Conservation (phyloP, 805 yeast species). For the Cyberlindnera japonica region DNA sequence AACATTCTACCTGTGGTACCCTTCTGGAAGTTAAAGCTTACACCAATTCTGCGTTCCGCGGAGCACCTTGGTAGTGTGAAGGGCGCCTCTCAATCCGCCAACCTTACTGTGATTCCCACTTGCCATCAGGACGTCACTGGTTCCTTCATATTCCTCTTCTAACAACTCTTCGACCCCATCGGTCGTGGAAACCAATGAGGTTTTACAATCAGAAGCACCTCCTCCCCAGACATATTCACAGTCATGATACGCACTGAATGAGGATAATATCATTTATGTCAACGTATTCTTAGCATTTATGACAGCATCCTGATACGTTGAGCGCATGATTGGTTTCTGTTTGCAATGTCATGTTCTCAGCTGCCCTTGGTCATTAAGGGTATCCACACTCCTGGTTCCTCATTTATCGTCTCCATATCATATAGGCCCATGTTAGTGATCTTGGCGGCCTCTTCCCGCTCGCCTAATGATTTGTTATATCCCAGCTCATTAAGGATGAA, state of each 20-base stretch:
- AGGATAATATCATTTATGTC: constrained; percentile 54
- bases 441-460: constrained; percentile 55
- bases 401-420: constrained; percentile 34
- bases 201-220: constrained; percentile 73
- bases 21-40: too few relatives aligned
- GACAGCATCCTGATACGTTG: constrained; percentile 84
- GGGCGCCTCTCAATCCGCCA: constrained; percentile 53
- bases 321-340: constrained; percentile 64
- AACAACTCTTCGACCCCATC: constrained; percentile 58
- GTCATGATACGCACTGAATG: constrained; percentile 65
- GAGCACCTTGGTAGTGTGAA: constrained; percentile 16
- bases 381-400: constrained; percentile 33
- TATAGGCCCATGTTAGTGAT: constrained; percentile 66
- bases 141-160: constrained; percentile 45
- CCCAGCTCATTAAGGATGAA: constrained; percentile 32
- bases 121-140: constrained; percentile 56
- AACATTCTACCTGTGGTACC: too few relatives aligned
- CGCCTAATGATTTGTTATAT: constrained; percentile 29
- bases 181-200: constrained; percentile 56
- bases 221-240: constrained; percentile 66
- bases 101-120: constrained; percentile 80
- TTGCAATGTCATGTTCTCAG: too few relatives aligned
- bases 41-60: too few relatives aligned
- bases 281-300: constrained; percentile 49
- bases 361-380: constrained; percentile 58